Conservation (phyloP, 257 asterid genomes). For the Plantago ovata region DNA sequence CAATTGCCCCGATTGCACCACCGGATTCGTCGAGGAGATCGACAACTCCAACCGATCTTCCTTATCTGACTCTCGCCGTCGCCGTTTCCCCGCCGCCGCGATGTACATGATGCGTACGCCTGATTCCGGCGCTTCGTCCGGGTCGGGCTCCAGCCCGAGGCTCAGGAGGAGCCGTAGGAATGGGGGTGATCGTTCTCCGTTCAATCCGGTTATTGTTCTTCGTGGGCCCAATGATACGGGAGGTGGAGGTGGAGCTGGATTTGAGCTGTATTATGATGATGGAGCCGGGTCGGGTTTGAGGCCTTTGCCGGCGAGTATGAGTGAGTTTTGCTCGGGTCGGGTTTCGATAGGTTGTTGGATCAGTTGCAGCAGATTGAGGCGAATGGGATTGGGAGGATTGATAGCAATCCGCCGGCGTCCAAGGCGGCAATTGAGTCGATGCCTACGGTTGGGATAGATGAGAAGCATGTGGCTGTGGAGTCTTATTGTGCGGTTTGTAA, state of each 20-base stretch:
- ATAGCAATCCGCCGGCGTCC: constrained; percentile 68
- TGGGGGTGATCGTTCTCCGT: constrained; percentile 75
- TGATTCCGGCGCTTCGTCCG: constrained; percentile 35
- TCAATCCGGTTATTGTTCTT: constrained; percentile 82
- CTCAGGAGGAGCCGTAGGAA: constrained; percentile 60
- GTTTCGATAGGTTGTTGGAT: constrained; percentile 74
- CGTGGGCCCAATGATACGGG: constrained; percentile 53
- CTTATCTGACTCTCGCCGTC: constrained; percentile 50
- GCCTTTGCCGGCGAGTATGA: constrained; percentile 67
- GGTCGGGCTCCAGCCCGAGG: constrained; percentile 44
- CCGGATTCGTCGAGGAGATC: constrained; percentile 70
- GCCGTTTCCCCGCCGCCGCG: constrained; percentile 64
- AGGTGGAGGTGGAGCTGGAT: constrained; percentile 38
- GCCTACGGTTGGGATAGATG: constrained; percentile 57
- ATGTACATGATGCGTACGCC: constrained; percentile 46
- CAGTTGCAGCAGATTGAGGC: constrained; percentile 71
- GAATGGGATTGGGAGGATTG: constrained; percentile 63
- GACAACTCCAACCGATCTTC: constrained; percentile 46
- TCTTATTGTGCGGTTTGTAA: constrained; percentile 82
- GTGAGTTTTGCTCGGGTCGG: constrained; percentile 83
- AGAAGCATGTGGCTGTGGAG: constrained; percentile 41
- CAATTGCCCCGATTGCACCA: constrained; percentile 64
- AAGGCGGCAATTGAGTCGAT: constrained; percentile 73
- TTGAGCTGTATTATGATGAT: constrained; percentile 76
- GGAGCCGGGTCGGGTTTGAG: constrained; percentile 81